Conservation (phyloP, 208 protist genomes). For the Trypanosoma conorhini region DNA sequence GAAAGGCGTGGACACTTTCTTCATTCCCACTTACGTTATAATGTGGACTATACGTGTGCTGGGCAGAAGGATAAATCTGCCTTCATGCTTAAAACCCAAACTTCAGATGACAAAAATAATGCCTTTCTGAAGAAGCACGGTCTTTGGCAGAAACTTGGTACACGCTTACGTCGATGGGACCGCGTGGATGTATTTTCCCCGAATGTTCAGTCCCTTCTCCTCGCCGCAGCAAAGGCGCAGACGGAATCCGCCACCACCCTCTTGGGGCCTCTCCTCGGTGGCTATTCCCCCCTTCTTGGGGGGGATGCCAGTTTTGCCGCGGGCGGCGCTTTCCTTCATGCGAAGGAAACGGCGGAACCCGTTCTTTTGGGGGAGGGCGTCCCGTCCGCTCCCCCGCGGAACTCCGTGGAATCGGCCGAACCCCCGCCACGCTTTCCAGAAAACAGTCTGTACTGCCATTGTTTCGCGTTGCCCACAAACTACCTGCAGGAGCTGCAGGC, state of each 20-base stretch:
- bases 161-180: constrained; percentile 57
- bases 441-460: constrained; percentile 12
- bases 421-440: constrained; percentile 7
- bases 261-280: background rate
- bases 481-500: constrained; percentile 10
- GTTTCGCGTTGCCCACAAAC: constrained; percentile 5
- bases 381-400: background rate
- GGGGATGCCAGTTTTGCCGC: background rate
- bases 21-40: background rate
- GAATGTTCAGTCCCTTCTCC: constrained; percentile 38
- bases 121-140: constrained; percentile 56
- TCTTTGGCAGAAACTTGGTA: constrained; percentile 43
- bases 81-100: constrained; percentile 50
- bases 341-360: background rate
- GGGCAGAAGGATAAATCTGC: constrained; percentile 58
- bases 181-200: constrained; percentile 65
- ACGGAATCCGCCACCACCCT: constrained; percentile 22
- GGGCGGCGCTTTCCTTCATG: background rate
- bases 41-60: constrained; percentile 32
- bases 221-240: constrained; percentile 48
- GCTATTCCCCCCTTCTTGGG: background rate
- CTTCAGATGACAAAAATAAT: constrained; percentile 21
- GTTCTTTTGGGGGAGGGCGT: background rate
- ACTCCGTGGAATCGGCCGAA: background rate
- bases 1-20: too few species aligned